Evolutionary conservation across 257 asterid species (phyloP).

Genomic region (Ocimum tenuiflorum): DNA sequence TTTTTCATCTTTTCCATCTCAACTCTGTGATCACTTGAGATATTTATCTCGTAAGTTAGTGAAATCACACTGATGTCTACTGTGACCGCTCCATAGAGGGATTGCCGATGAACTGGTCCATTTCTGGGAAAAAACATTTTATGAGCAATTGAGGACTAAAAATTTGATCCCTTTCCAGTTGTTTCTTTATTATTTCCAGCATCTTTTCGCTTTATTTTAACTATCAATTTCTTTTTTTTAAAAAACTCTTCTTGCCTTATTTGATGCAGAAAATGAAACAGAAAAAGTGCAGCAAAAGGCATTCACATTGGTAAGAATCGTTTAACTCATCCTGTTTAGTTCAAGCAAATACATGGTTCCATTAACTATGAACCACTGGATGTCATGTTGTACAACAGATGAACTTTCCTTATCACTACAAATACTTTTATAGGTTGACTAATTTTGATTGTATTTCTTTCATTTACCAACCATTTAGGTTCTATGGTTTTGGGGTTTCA

Average conservation of each 20-base stretch:
- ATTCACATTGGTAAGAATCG: conserved; percentile 50
- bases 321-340: conserved; percentile 10
- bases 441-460: background rate
- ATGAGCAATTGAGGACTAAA: background rate
- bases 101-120: background rate
- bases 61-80: background rate
- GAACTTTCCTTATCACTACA: background rate
- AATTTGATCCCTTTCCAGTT: background rate
- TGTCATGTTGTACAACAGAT: background rate
- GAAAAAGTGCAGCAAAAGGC: conserved; percentile 35
- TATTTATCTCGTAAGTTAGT: background rate
- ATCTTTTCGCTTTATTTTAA: background rate
- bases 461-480: background rate
- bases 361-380: background rate
- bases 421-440: background rate
- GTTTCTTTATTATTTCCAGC: background rate
- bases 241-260: conserved; percentile 10
- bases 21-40: background rate
- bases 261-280: conserved; percentile 45
- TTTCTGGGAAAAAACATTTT: background rate
- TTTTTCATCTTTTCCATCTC: background rate
- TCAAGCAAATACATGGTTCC: background rate
- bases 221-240: background rate
- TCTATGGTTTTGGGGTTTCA: background rate
- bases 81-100: background rate